phyloP scores from a whole-genome alignment of 2,329 filamentous ascomycete genomes.

The Xylaria sp. region DNA sequence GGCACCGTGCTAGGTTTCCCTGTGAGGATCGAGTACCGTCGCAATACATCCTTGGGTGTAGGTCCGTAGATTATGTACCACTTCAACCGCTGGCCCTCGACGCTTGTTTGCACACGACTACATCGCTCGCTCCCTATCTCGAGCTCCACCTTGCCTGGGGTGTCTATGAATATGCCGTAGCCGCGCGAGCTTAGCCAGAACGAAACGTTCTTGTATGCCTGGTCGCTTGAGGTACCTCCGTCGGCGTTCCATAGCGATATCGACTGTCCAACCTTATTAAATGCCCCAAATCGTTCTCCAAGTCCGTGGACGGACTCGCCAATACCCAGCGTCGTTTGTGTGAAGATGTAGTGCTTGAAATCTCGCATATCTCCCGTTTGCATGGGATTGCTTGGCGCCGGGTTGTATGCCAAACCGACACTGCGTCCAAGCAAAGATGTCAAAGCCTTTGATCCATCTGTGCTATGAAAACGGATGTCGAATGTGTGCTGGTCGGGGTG shows the following conservation, averaged over 20 bases:
- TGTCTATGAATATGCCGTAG: constrained; percentile 81
- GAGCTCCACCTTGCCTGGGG: constrained; percentile 73
- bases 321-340: constrained; percentile 64
- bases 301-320: constrained; percentile 78
- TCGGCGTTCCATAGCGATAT: constrained; percentile 73
- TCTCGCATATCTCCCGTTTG: constrained; percentile 63
- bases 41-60: constrained; percentile 76
- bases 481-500: constrained; percentile 61
- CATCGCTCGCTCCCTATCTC: constrained; percentile 80
- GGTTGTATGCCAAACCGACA: constrained; percentile 66
- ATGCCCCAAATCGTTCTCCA: constrained; percentile 79
- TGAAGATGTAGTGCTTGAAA: constrained; percentile 66
- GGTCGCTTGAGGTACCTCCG: constrained; percentile 73
- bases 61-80: constrained; percentile 79
- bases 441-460: constrained; percentile 59
- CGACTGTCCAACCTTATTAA: constrained; percentile 79
- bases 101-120: constrained; percentile 74
- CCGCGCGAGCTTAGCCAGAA: constrained; percentile 78
- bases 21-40: constrained; percentile 73
- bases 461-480: constrained; percentile 64
- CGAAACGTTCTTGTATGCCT: constrained; percentile 77
- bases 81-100: constrained; percentile 75
- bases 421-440: constrained; percentile 66
- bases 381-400: constrained; percentile 62
- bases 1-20: constrained; percentile 73